Percentiles rank a stretch among this genome's conserved stretches.
Conservation (phyloP, 441 rosid genomes). For the Brassica balearica region DNA sequence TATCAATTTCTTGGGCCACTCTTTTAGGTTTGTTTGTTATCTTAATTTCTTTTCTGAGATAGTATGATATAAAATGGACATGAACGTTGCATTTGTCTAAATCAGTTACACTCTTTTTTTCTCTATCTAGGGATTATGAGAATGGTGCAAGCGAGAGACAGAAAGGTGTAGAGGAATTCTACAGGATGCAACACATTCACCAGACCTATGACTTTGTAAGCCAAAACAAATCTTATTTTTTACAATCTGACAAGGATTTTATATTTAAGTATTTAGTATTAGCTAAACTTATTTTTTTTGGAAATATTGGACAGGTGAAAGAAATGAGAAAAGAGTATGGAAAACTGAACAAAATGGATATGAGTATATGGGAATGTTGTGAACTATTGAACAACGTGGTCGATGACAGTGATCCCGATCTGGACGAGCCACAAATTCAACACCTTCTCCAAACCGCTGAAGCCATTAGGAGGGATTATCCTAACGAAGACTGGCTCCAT, state of each 20-base stretch:
- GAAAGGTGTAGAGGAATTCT: slow-evolving; percentile 61
- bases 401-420: slow-evolving; percentile 66
- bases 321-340: slow-evolving; percentile 59
- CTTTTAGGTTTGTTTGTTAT: slow-evolving; percentile 47
- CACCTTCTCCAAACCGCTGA: slow-evolving; percentile 69
- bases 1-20: slow-evolving; percentile 56
- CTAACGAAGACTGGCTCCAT: slow-evolving; percentile 67
- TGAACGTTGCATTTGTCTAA: background rate
- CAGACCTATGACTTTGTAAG: slow-evolving; percentile 67
- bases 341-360: slow-evolving; percentile 51
- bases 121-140: slow-evolving; percentile 55
- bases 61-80: background rate
- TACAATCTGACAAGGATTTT: background rate
- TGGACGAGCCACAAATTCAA: slow-evolving; percentile 75
- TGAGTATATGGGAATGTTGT: slow-evolving; percentile 77
- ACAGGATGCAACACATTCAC: slow-evolving; percentile 60
- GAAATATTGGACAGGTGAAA: slow-evolving; percentile 46
- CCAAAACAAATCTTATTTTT: background rate
- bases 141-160: slow-evolving; percentile 53
- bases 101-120: background rate
- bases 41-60: background rate
- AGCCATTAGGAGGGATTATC: slow-evolving; percentile 66
- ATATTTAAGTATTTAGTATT: background rate
- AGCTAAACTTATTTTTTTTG: background rate
- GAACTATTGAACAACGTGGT: slow-evolving; percentile 60